Conservation (phyloP, 129 eudicot genomes). For the Helianthus tuberosus region DNA sequence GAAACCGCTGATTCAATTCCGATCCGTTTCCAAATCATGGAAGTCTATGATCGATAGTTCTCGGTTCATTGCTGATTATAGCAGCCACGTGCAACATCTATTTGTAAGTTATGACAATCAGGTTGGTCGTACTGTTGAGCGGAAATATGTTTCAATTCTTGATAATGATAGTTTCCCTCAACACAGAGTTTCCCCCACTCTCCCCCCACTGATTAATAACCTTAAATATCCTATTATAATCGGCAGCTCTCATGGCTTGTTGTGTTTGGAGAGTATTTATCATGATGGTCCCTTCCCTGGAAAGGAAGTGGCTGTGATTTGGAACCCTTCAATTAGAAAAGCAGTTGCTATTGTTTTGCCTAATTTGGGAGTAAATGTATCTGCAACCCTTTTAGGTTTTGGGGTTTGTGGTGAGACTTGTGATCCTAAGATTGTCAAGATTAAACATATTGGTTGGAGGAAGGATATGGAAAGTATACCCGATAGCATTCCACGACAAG, state of each 20-base stretch:
- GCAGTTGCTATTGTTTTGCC: neutral
- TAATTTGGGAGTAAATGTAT: neutral
- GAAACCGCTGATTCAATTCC: neutral
- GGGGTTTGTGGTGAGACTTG: slow-evolving; percentile 36
- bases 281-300: neutral
- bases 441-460: slow-evolving; percentile 19
- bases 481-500: too few species aligned
- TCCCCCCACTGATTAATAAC: neutral
- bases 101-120: neutral
- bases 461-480: too few species aligned
- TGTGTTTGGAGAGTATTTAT: slow-evolving; percentile 26
- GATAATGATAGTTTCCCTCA: neutral
- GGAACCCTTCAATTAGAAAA: slow-evolving; percentile 40
- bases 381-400: slow-evolving; percentile 36
- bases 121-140: too few species aligned
- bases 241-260: neutral
- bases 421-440: slow-evolving; percentile 34
- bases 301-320: slow-evolving; percentile 19
- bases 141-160: too few species aligned
- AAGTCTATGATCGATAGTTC: slow-evolving; percentile 1
- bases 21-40: neutral
- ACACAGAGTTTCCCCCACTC: neutral
- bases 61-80: neutral
- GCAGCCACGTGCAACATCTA: neutral
- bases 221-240: neutral